Conservation (phyloP, 129 eudicot genomes). For the Tagetes patula region DNA sequence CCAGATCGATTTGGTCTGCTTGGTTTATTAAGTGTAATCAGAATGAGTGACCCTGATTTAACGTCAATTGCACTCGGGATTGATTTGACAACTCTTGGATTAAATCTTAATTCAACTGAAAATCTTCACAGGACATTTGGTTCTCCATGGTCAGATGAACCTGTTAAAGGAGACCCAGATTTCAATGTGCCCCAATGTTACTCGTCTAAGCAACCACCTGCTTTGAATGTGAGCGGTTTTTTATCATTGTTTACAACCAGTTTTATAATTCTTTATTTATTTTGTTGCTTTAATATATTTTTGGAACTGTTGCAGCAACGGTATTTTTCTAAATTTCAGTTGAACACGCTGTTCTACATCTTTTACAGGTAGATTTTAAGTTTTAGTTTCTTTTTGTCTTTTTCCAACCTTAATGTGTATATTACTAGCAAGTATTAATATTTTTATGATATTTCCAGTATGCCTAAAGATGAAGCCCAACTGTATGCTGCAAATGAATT, state of each 20-base stretch:
- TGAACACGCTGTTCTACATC: constrained; percentile 77
- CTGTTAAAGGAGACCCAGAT: constrained; percentile 81
- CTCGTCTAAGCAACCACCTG: constrained; percentile 69
- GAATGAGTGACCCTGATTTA: constrained; percentile 79
- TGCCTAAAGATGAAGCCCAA: constrained; percentile 96
- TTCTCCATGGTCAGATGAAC: constrained; percentile 94
- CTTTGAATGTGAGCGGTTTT: constrained; percentile 51
- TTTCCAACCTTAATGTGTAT: not conserved
- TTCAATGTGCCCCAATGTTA: constrained; percentile 78
- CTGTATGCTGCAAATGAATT: constrained; percentile 83
- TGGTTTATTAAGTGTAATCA: constrained; percentile 75
- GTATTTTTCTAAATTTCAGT: constrained; percentile 73
- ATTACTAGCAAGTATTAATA: not conserved
- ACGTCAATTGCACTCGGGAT: constrained; percentile 86
- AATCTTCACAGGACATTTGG: constrained; percentile 77
- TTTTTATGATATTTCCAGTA: constrained; percentile 53
- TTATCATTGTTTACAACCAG: not conserved
- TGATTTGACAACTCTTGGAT: constrained; percentile 78
- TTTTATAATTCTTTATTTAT: no score
- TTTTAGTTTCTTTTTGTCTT: not conserved
- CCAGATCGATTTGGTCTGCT: constrained; percentile 75
- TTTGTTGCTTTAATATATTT: constrained; percentile 28
- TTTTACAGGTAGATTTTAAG: constrained; percentile 66
- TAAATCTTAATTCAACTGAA: constrained; percentile 80
- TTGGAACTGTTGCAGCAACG: constrained; percentile 62